Conservation (phyloP, 768 basidiomycete genomes). For the Tremella mesenterica region DNA sequence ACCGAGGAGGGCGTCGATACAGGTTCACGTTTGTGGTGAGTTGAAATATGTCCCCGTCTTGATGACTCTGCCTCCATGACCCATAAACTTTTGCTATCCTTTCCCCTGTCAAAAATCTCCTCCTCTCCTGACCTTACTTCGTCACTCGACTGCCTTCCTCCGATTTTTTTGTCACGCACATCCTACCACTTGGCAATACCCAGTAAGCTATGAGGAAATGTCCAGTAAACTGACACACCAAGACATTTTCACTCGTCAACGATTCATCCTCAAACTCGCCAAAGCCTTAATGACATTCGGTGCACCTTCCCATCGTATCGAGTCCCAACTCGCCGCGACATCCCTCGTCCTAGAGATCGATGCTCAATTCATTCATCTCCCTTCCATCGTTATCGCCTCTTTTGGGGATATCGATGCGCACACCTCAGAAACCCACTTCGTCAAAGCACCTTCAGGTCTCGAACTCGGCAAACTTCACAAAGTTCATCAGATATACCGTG, state of each 20-base stretch:
- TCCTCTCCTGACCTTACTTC: no score
- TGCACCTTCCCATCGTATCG: conserved; percentile 34
- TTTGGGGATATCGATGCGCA: conserved; percentile 39
- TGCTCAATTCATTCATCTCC: conserved; percentile 42
- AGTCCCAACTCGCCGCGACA: conserved; percentile 37
- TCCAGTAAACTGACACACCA: not conserved
- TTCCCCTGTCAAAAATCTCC: no score
- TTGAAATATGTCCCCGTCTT: not conserved
- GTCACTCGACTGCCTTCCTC: no score
- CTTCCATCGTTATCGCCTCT: conserved; percentile 36
- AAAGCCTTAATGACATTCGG: conserved; percentile 34
- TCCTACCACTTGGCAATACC: no score
- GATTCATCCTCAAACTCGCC: conserved; percentile 34
- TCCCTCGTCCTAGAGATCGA: conserved; percentile 37
- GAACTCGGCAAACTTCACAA: conserved; percentile 38
- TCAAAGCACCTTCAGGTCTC: conserved; percentile 30
- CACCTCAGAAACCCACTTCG: conserved; percentile 40
- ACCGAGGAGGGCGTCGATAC: conserved; percentile 23
- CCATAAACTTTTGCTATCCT: no score
- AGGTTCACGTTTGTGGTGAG: conserved; percentile 35
- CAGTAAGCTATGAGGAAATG: no score
- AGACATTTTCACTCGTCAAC: conserved; percentile 24
- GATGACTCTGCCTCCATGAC: no score
- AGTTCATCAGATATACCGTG: conserved; percentile 34
- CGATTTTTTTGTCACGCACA: no score